Evolutionary conservation across 2,329 filamentous ascomycete genomes (phyloP).

Genomic region (Trichoderma afroharzianum): DNA sequence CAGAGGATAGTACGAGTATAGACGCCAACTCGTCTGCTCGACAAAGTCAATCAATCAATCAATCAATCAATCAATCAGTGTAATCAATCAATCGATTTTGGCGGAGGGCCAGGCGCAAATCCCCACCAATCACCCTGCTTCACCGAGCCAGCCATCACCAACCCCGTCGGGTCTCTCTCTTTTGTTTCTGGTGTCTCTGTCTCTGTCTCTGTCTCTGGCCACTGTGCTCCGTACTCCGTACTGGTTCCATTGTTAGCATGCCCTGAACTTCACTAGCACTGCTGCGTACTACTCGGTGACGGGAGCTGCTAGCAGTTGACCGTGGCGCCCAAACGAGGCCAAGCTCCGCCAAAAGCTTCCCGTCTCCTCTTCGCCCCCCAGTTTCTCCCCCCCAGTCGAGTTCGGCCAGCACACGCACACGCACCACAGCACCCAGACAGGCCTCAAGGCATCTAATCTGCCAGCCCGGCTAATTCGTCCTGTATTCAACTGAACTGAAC

Average conservation of each 20-base stretch:
- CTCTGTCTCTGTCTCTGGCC: too few relatives aligned
- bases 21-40: background rate
- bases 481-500: background rate
- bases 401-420: background rate
- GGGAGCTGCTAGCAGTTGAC: constrained; percentile 2
- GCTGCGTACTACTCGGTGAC: background rate
- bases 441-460: background rate
- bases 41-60: background rate
- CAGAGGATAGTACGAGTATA: background rate
- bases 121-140: constrained; percentile 15
- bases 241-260: background rate
- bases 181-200: background rate
- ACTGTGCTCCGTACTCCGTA: background rate
- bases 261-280: background rate
- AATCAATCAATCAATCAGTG: background rate
- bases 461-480: background rate
- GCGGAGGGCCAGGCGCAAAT: background rate
- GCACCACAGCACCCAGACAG: background rate
- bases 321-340: constrained; percentile 1
- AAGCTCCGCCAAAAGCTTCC: constrained; percentile 2
- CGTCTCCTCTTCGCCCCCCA: background rate
- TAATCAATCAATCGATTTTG: background rate
- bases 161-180: background rate
- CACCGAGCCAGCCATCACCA: constrained; percentile 15
- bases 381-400: background rate